A percentile compares a stretch with the other conserved stretches of the same genome.
Conservation (phyloP, 139 green algal genomes). For the Haematococcus lacustris region DNA sequence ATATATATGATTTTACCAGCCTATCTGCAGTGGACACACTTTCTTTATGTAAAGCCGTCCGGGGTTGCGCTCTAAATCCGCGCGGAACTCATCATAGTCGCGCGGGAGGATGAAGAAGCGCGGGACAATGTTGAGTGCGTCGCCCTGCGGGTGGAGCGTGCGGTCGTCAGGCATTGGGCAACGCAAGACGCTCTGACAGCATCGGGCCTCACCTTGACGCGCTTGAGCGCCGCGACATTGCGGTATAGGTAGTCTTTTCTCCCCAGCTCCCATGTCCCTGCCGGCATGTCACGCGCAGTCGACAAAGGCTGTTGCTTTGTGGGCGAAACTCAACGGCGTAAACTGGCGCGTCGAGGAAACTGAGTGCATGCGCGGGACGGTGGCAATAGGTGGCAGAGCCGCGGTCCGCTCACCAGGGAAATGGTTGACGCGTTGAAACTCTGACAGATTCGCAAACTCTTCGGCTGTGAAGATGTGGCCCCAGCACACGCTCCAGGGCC, state of each 20-base stretch:
- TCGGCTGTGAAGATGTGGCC: conserved; percentile 30
- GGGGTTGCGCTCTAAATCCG: conserved; percentile 37
- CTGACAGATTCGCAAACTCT: conserved; percentile 20
- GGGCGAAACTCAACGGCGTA: no score
- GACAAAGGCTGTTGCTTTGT: no score
- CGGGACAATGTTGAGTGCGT: conserved; percentile 60
- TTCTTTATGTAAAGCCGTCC: conserved; percentile 51
- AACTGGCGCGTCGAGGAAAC: no score
- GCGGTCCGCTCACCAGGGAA: conserved; percentile 55
- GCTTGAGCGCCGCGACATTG: conserved; percentile 28
- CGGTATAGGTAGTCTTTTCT: conserved; percentile 59
- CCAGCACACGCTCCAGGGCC: conserved; percentile 50
- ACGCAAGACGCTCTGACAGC: no score
- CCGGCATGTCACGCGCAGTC: no score
- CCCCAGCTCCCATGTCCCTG: conserved; percentile 66
- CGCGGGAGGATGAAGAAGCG: conserved; percentile 51
- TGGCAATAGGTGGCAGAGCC: no score
- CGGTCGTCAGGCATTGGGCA: no score
- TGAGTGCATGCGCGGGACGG: no score
- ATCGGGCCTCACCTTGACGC: conserved; percentile 20
- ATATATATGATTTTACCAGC: no score
- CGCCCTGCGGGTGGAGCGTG: no score
- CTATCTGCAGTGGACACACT: no score
- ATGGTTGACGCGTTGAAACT: conserved; percentile 59
- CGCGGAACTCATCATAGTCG: conserved; percentile 49